Evolutionary conservation across 768 basidiomycete genomes (phyloP).

Genomic region (Tylopilus rubrobrunneus): DNA sequence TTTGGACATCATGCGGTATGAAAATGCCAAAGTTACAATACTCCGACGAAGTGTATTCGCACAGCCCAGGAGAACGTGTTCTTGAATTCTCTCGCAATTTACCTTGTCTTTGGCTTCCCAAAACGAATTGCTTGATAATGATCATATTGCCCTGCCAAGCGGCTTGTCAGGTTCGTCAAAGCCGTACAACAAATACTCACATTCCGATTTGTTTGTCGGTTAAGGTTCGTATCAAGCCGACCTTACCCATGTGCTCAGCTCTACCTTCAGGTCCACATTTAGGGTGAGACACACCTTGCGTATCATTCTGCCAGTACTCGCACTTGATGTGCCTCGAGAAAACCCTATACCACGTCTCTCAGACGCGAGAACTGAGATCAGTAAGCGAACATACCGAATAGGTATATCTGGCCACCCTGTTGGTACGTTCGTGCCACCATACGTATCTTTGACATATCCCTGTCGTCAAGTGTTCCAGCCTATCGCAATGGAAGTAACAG

Average conservation of each 20-base stretch:
- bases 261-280: too few relatives aligned
- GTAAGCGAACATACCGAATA: slow-evolving; percentile 26
- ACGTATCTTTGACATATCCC: slow-evolving; percentile 26
- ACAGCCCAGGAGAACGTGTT: slow-evolving; percentile 31
- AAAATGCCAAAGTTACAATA: too few relatives aligned
- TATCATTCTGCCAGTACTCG: slow-evolving; percentile 44
- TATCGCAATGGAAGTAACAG: too few relatives aligned
- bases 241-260: not conserved
- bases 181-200: slow-evolving; percentile 7
- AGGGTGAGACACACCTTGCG: slow-evolving; percentile 23
- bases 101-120: slow-evolving; percentile 11
- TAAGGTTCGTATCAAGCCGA: slow-evolving; percentile 9
- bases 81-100: slow-evolving; percentile 33
- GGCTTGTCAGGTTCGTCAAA: not conserved
- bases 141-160: slow-evolving; percentile 8
- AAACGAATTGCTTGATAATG: slow-evolving; percentile 11
- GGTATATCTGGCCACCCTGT: slow-evolving; percentile 32
- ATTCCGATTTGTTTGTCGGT: slow-evolving; percentile 20
- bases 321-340: slow-evolving; percentile 42
- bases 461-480: too few relatives aligned
- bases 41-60: slow-evolving; percentile 4
- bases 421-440: slow-evolving; percentile 29
- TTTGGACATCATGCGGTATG: not conserved
- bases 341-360: slow-evolving; percentile 26
- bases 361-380: not conserved